Conservation (phyloP, 768 basidiomycete genomes). For the Suillus lakei region DNA sequence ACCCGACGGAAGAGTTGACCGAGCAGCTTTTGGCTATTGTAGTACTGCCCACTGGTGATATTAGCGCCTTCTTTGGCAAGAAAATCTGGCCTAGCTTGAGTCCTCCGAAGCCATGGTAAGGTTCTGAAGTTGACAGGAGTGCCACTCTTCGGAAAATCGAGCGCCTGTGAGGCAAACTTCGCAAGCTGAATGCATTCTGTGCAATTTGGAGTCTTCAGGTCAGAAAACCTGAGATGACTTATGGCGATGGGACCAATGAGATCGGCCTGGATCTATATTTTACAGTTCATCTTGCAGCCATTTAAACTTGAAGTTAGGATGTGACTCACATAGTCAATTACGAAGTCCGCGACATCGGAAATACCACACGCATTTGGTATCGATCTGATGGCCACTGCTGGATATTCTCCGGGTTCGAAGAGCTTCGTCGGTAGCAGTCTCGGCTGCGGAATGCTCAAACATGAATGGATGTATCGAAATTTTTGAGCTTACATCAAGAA, state of each 20-base stretch:
- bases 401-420: constrained; percentile 51
- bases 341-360: constrained; percentile 69
- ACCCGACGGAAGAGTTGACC: constrained; percentile 64
- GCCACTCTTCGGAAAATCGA: constrained; percentile 45
- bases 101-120: constrained; percentile 49
- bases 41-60: constrained; percentile 38
- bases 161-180: constrained; percentile 61
- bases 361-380: constrained; percentile 57
- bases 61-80: constrained; percentile 60
- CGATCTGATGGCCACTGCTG: constrained; percentile 48
- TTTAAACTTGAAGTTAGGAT: not conserved
- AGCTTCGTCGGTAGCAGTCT: constrained; percentile 34
- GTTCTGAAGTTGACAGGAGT: constrained; percentile 35
- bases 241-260: constrained; percentile 65
- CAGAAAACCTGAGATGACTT: constrained; percentile 70
- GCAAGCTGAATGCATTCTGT: constrained; percentile 62
- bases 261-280: constrained; percentile 30
- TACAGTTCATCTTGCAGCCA: not conserved
- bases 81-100: constrained; percentile 61
- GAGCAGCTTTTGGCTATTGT: constrained; percentile 58
- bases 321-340: constrained; percentile 65
- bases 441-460: constrained; percentile 20
- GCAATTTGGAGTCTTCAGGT: constrained; percentile 45
- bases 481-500: constrained; percentile 38
- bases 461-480: not conserved